Base-by-base conservation (phyloP, 306 rosid genomes). In the Dryas drummondii region DNA sequence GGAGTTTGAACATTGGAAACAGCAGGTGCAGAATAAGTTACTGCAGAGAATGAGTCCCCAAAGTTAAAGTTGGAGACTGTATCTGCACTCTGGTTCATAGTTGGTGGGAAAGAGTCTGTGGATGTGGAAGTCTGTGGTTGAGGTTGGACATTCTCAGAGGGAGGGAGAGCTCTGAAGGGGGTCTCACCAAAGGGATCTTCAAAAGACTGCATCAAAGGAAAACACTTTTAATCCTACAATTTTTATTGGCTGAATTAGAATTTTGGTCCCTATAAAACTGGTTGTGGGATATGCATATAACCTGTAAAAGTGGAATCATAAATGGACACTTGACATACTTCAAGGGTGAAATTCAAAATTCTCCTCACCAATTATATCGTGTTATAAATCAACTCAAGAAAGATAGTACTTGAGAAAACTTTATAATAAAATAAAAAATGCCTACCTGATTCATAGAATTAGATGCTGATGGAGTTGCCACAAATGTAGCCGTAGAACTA, bases 111-210 rank as follows among this genome's bases (percentile, higher is more conserved):
- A 12, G 68, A 53, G 54, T 46, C 72, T 46, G 74, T 52, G 56
- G 82, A 58, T 19, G 73, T 62, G 60, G 79, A 77, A 15, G 84
- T 37, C 71, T 83, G 84, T 80, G 88, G 83, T 78, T 78, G 88
- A 83, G 84, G 55, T 56, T 81, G 86, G 79, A 74, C 87, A 66
- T 72, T 67, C 42, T 88, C 91, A 10, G 77, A 4, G 13, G 91
- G 86, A 75, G 93, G 80, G 77, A 86, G 4, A 45, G 99, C 99
- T 85, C 78, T 89, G 86, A 96, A 96, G 79, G 98, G 97, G 0
- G 91, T 41, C 41, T 94, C 98, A 9, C 99, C 98, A 84, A 96
- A 96, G 66, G 99, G 96, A 82, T 96, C 97, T 70, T 79, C 96
- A 85, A 85, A 89, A 41, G 87, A 60, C 97, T 94, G 87, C 85